These are phyloP conservation scores for Sugiyamaella neomexicana DNA, from an alignment of 1,139 yeast genomes.

Conservation along the genomic window DNA sequence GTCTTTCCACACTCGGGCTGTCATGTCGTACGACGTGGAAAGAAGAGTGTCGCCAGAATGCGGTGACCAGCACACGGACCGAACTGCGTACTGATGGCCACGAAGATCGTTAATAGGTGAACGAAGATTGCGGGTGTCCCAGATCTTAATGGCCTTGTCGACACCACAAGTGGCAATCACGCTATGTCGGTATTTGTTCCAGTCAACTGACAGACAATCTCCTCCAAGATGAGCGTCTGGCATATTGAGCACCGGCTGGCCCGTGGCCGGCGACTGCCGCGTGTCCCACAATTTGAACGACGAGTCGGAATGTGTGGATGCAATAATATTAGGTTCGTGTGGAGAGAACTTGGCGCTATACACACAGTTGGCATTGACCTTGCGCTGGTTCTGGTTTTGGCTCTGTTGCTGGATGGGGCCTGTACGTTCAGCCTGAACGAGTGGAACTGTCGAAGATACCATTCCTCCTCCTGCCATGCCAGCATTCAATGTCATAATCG, in stretches of 20 bases:
- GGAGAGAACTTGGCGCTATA: conserved; percentile 86
- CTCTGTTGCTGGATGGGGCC: conserved; percentile 24
- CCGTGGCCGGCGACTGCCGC: conserved; percentile 62
- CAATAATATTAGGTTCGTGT: conserved; percentile 68
- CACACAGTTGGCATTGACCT: conserved; percentile 42
- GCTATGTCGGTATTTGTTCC: conserved; percentile 83
- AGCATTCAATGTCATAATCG: conserved; percentile 51
- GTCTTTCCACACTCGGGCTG: conserved; percentile 83
- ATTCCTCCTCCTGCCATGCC: conserved; percentile 1
- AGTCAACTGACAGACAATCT: conserved; percentile 79
- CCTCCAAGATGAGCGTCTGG: conserved; percentile 70
- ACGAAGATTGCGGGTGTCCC: conserved; percentile 84
- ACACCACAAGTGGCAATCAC: conserved; percentile 88
- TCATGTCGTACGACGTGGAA: conserved; percentile 89
- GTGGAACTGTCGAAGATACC: conserved; percentile 1
- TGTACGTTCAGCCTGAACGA: conserved; percentile 1
- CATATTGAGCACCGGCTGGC: conserved; percentile 37
- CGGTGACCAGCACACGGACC: conserved; percentile 86
- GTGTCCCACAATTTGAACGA: conserved; percentile 81
- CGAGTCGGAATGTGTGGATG: conserved; percentile 80
- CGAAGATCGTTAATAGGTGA: conserved; percentile 74
- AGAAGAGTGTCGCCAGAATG: conserved; percentile 70
- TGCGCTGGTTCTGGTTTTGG: conserved; percentile 27
- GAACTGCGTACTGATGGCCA: conserved; percentile 88
- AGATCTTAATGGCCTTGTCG: conserved; percentile 75